phyloP scores from a whole-genome alignment of 768 basidiomycete species.

The Neoboletus magnificus region DNA sequence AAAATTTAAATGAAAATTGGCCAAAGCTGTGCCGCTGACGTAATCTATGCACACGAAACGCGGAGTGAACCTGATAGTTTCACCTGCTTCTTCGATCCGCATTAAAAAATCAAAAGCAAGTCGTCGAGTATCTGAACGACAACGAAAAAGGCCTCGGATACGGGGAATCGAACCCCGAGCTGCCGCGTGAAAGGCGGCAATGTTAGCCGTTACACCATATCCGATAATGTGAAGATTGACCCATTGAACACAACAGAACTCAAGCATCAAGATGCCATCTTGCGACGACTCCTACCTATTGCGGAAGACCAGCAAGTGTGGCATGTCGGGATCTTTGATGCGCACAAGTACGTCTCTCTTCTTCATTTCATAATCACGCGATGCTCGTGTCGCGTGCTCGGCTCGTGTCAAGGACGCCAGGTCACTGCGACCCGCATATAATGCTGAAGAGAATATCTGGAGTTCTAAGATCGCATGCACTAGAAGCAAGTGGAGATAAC shows the following conservation, averaged over 20 bases:
- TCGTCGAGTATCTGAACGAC: background rate
- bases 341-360: background rate
- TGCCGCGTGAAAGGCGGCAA: conserved; percentile 59
- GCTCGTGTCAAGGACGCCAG: conserved; percentile 1
- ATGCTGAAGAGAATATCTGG: background rate
- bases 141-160: conserved; percentile 23
- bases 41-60: background rate
- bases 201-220: conserved; percentile 69
- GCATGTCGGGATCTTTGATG: background rate
- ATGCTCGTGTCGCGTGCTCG: background rate
- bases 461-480: background rate
- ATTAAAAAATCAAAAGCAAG: too few species aligned
- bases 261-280: background rate
- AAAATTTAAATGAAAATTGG: background rate
- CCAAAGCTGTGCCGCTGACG: background rate
- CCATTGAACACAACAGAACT: background rate
- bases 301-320: background rate
- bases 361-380: background rate
- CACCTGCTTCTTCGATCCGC: background rate
- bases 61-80: background rate
- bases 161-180: conserved; percentile 39
- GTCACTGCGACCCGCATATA: background rate
- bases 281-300: background rate
- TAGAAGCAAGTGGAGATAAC: background rate
- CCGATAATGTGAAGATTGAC: conserved; percentile 17